Evolutionary conservation across 345 rosid species (phyloP).

Genomic region (Boechera divaricarpa): DNA sequence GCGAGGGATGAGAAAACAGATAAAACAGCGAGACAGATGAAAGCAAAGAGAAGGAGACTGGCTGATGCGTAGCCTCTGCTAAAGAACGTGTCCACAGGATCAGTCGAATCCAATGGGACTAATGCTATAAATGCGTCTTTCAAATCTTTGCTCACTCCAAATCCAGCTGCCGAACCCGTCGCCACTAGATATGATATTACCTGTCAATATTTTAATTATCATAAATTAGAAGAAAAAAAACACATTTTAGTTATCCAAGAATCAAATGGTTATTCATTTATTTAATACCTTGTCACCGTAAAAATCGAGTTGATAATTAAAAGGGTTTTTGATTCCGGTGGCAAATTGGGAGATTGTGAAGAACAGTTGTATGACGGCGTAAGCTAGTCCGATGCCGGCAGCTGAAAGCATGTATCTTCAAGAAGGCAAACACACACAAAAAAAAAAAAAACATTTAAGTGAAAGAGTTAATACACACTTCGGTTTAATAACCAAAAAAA

Average conservation of each 20-base stretch:
- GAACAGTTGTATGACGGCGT: conserved; percentile 42
- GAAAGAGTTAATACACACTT: background rate
- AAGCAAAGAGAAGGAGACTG: conserved; percentile 57
- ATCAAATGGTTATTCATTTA: background rate
- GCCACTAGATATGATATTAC: conserved; percentile 53
- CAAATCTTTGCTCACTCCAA: conserved; percentile 60
- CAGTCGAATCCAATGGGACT: conserved; percentile 30
- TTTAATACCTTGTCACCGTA: conserved; percentile 50
- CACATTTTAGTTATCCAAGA: background rate
- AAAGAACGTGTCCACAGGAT: conserved; percentile 48
- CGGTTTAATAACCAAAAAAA: background rate
- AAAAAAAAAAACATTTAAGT: background rate
- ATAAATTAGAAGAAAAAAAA: background rate
- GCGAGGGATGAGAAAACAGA: conserved; percentile 62
- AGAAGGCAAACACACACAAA: background rate
- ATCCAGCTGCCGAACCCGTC: conserved; percentile 62
- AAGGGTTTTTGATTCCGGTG: conserved; percentile 35
- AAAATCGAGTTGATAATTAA: conserved; percentile 45
- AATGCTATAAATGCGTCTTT: conserved; percentile 30
- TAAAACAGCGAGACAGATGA: conserved; percentile 53
- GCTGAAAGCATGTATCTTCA: conserved; percentile 50
- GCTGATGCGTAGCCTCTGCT: conserved; percentile 58
- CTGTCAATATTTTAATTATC: conserved; percentile 31
- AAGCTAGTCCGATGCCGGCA: conserved; percentile 41
- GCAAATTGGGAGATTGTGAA: conserved; percentile 45